A percentile compares a stretch with the other conserved stretches of the same genome.
phyloP scores from a whole-genome alignment of 352 stramenopile genomes.

The Phytopythium aichiense region DNA sequence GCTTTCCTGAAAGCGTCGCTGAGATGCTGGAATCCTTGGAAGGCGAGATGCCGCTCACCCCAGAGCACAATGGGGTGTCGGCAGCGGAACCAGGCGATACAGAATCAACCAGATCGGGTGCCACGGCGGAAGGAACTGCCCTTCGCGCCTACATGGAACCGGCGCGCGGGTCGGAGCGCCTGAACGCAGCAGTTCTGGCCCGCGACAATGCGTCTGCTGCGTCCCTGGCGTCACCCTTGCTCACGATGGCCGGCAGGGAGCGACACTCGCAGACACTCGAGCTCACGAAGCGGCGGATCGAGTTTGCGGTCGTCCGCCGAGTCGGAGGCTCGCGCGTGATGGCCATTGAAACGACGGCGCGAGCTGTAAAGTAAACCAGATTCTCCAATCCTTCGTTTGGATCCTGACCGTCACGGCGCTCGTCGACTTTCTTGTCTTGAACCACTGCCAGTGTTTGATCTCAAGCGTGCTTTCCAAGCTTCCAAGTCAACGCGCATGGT shows the following conservation, averaged over 20 bases:
- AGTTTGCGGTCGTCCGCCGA: constrained; percentile 21
- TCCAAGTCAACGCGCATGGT: too few species aligned
- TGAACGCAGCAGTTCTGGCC: constrained; percentile 57
- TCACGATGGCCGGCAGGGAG: constrained; percentile 20
- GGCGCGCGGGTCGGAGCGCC: constrained; percentile 32
- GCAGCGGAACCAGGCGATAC: neutral
- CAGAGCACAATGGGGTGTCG: neutral
- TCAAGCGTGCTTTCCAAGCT: too few species aligned
- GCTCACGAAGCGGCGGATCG: constrained; percentile 53
- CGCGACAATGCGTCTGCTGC: constrained; percentile 2
- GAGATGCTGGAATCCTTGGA: constrained; percentile 39
- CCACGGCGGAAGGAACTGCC: constrained; percentile 9
- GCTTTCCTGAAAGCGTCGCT: constrained; percentile 33
- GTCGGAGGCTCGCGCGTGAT: neutral
- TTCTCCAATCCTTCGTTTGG: too few species aligned
- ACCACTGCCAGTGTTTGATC: too few species aligned
- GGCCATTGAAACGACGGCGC: constrained; percentile 16
- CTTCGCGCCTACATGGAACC: constrained; percentile 44
- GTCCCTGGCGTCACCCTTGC: neutral
- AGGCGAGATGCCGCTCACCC: neutral
- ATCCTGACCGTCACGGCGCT: too few species aligned
- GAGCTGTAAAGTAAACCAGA: neutral
- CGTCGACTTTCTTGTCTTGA: too few species aligned
- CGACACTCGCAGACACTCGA: constrained; percentile 51
- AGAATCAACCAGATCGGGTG: neutral